phyloP scores from a whole-genome alignment of 805 yeast species.

The Metschnikowia sp. region DNA sequence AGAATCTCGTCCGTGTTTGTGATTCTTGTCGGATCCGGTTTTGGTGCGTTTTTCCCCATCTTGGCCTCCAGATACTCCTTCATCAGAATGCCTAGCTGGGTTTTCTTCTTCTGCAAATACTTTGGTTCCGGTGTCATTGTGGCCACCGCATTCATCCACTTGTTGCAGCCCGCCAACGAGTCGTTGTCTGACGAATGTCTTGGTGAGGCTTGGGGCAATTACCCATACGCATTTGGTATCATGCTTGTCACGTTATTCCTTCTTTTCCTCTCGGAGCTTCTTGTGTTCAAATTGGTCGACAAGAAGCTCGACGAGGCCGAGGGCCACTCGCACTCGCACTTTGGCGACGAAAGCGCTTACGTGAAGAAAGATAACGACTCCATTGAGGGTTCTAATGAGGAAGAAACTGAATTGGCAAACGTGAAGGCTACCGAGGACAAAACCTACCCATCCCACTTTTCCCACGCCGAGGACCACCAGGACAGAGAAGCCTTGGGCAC shows the following conservation, averaged over 20 bases:
- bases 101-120: slow-evolving; percentile 65
- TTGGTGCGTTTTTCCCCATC: slow-evolving; percentile 62
- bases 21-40: slow-evolving; percentile 48
- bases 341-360: slow-evolving; percentile 42
- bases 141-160: slow-evolving; percentile 77
- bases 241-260: slow-evolving; percentile 48
- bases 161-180: slow-evolving; percentile 66
- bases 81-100: slow-evolving; percentile 56
- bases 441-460: slow-evolving; percentile 39
- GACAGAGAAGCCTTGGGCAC: slow-evolving; percentile 42
- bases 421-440: slow-evolving; percentile 8
- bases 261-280: slow-evolving; percentile 51
- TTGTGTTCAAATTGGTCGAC: slow-evolving; percentile 48
- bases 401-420: slow-evolving; percentile 10
- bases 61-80: slow-evolving; percentile 57
- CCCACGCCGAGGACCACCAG: slow-evolving; percentile 42
- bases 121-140: slow-evolving; percentile 85
- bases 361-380: slow-evolving; percentile 23
- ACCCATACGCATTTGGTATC: slow-evolving; percentile 56
- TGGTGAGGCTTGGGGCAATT: slow-evolving; percentile 51
- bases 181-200: slow-evolving; percentile 55
- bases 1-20: slow-evolving; percentile 66
- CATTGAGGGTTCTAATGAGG: slow-evolving; percentile 10
- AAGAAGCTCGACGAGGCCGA: slow-evolving; percentile 22
- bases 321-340: slow-evolving; percentile 51